Evolutionary conservation across 129 eudicot species (phyloP).

Genomic region (Helianthus annuus): DNA sequence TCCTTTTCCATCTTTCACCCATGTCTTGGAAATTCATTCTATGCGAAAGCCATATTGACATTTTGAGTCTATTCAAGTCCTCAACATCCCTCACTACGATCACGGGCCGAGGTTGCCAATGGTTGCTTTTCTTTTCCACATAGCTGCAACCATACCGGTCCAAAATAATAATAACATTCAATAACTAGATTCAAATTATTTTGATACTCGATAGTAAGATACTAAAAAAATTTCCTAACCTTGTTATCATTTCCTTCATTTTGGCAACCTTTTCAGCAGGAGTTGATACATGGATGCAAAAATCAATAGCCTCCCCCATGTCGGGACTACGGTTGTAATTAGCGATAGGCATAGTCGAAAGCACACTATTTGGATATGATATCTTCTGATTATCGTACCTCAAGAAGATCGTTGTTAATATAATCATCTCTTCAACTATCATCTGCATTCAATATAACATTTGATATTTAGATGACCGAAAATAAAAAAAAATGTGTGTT

Average conservation of each 20-base stretch:
- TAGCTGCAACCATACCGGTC: slow-evolving; percentile 36
- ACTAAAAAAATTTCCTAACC: slow-evolving; percentile 12
- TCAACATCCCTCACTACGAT: slow-evolving; percentile 46
- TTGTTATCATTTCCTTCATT: slow-evolving; percentile 45
- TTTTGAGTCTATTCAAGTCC: slow-evolving; percentile 46
- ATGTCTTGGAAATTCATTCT: slow-evolving; percentile 61
- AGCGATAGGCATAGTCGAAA: slow-evolving; percentile 48
- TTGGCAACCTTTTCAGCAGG: slow-evolving; percentile 40
- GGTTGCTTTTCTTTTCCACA: slow-evolving; percentile 41
- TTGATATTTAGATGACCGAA: background rate
- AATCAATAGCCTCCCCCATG: slow-evolving; percentile 58
- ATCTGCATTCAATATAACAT: slow-evolving; percentile 31
- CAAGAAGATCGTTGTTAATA: slow-evolving; percentile 49
- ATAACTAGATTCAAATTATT: too few relatives aligned
- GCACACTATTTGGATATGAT: slow-evolving; percentile 43
- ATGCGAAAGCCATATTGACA: slow-evolving; percentile 52
- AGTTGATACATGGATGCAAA: slow-evolving; percentile 51
- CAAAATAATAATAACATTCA: background rate
- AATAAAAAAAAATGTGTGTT: background rate
- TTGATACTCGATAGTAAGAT: background rate
- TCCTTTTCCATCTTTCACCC: slow-evolving; percentile 52
- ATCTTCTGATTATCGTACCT: slow-evolving; percentile 55
- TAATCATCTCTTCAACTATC: slow-evolving; percentile 60
- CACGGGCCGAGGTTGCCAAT: slow-evolving; percentile 38
- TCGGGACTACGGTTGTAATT: slow-evolving; percentile 58